Evolutionary conservation across 305 asterid species (phyloP), one percentile per base, ranked within the genome.

Genomic region (Fraxinus baroniana): DNA sequence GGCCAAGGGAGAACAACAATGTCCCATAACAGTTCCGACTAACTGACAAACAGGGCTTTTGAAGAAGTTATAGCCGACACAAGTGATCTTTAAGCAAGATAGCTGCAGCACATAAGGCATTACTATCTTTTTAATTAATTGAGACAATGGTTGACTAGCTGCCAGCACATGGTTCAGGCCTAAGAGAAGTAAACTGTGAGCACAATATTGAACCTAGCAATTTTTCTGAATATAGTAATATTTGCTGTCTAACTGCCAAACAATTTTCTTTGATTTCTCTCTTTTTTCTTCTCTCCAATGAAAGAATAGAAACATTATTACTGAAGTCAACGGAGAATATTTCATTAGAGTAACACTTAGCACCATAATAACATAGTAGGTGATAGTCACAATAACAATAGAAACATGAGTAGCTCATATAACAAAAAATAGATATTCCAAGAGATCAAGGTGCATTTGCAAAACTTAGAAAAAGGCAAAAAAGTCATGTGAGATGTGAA

Each of bases 401-500:
- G n/a, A 68, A 30, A 68, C 74, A 12, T 1, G 1, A 60, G 32
- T 57, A 57, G 68, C 28, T 57, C 30, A 20, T 37, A n/a, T 37
- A 7, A 12, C 0, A 37, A 37, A 37, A 36, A 36, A 4, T 30
- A 68, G 3, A 10, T 7, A 8, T 4, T 66, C 74, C 37, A 76
- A 46, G 22, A 44, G 12, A 52, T n/a, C 68, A 76, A 76, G 10
- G 12, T 76, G 79, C n/a, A n/a, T n/a, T n/a, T n/a, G n/a, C n/a
- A n/a, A n/a, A n/a, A n/a, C n/a, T n/a, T n/a, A 46, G 55, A 82
- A 39, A 24, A 28, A 77, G 77, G 82, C 70, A 22, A 22, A 81
- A 81, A 74, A 26, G 26, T 18, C 73, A 36, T 73, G 4, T 10
- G 83, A 79, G 33, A 12, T 0, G 5, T 74, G 62, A 73, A 49